A percentile compares a stretch with the other conserved stretches of the same genome.
Conservation (phyloP, 306 rosid genomes). For the Sechiopsis laciniata region DNA sequence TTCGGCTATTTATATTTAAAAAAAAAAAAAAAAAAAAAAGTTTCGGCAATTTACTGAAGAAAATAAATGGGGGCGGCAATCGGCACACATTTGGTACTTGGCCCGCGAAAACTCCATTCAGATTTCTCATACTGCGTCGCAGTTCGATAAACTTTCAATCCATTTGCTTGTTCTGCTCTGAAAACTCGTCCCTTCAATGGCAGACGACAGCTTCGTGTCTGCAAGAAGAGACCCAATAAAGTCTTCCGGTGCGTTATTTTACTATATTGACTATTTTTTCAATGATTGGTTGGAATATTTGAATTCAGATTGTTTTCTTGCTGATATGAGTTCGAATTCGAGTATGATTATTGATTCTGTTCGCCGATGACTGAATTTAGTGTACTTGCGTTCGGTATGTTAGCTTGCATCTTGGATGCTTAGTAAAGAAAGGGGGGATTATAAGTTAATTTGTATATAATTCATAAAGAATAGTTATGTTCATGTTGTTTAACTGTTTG, state of each 20-base stretch:
- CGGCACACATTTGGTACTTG: background rate
- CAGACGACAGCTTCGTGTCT: conserved; percentile 41
- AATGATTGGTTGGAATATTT: background rate
- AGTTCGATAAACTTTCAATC: conserved; percentile 5
- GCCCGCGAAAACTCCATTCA: conserved; percentile 7
- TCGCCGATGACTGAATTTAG: background rate
- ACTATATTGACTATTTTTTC: conserved; percentile 13
- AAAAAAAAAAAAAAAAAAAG: background rate
- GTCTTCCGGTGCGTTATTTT: conserved; percentile 50
- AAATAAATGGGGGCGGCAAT: conserved; percentile 16
- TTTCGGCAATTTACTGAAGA: background rate
- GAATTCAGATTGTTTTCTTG: conserved; percentile 5
- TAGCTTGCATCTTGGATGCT: background rate
- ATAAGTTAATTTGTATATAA: background rate
- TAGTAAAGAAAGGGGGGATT: conserved; percentile 7
- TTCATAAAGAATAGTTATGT: background rate
- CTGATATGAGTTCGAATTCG: background rate
- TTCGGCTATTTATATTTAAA: too few species aligned
- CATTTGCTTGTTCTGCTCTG: background rate
- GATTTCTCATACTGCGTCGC: background rate
- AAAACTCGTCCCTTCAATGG: conserved; percentile 40
- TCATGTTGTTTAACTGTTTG: too few species aligned
- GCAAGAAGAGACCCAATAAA: conserved; percentile 69
- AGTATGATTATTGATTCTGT: background rate
- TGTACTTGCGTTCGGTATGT: background rate